Conservation (phyloP, 2,329 filamentous ascomycete genomes). For the Xylariaceae sp. region DNA sequence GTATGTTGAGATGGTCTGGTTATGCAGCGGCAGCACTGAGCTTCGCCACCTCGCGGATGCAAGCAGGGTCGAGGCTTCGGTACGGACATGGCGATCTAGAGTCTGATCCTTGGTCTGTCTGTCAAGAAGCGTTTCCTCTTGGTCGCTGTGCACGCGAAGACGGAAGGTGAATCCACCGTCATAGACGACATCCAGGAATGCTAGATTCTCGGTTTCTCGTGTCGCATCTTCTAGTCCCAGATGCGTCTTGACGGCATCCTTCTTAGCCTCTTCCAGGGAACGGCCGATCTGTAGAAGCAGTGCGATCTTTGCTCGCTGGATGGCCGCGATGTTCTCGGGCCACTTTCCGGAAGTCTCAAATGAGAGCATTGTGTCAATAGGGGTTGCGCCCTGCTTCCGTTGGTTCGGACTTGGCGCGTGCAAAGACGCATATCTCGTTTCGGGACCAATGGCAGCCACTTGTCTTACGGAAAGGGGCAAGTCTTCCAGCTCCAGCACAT, state of each 20-base stretch:
- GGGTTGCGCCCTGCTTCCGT: conserved; percentile 41
- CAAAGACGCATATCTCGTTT: conserved; percentile 69
- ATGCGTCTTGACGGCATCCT: conserved; percentile 55
- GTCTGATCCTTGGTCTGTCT: conserved; percentile 71
- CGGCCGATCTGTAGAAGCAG: conserved; percentile 75
- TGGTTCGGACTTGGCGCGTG: conserved; percentile 45
- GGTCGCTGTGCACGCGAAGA: conserved; percentile 80
- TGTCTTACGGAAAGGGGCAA: conserved; percentile 83
- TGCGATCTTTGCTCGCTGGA: conserved; percentile 89
- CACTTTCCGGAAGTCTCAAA: conserved; percentile 92
- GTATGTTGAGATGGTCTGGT: conserved; percentile 72
- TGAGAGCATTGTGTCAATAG: conserved; percentile 76
- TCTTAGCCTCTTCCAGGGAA: conserved; percentile 57
- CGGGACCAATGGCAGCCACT: conserved; percentile 64
- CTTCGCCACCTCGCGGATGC: conserved; percentile 67
- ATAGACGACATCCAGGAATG: conserved; percentile 77
- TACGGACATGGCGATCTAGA: conserved; percentile 58
- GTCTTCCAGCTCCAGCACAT: conserved; percentile 72
- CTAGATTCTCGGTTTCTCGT: conserved; percentile 65
- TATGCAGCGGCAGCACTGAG: conserved; percentile 68
- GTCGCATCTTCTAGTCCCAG: conserved; percentile 76
- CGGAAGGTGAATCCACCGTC: conserved; percentile 70
- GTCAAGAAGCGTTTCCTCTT: conserved; percentile 76
- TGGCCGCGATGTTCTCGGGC: conserved; percentile 86
- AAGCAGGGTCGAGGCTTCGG: conserved; percentile 65